These are phyloP conservation scores for Fusarium hostae DNA, from an alignment of 2,329 filamentous ascomycete species.

Conservation along the genomic window DNA sequence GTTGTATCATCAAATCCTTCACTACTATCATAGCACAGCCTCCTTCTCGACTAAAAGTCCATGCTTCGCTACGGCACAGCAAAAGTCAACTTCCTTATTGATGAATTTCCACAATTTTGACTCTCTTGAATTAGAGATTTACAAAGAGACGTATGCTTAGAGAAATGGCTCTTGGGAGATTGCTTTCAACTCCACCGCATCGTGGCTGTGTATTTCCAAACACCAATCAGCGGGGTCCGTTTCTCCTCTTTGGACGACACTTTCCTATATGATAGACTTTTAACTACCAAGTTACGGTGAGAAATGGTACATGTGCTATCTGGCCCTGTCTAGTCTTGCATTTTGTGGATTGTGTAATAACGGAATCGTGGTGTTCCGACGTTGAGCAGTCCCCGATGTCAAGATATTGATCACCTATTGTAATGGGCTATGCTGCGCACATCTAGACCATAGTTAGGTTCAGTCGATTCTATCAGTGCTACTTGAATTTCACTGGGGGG, in stretches of 20 bases:
- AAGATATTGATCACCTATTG: neutral
- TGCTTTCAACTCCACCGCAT: constrained; percentile 21
- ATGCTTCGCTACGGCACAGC: constrained; percentile 23
- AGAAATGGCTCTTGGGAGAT: neutral
- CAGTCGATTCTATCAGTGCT: neutral
- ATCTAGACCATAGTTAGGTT: neutral
- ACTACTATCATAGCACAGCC: constrained; percentile 12
- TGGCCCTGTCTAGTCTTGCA: neutral
- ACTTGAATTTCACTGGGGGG: neutral
- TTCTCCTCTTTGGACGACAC: neutral
- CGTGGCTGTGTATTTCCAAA: constrained; percentile 31
- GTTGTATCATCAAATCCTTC: neutral
- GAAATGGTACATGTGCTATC: neutral
- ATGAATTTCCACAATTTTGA: neutral
- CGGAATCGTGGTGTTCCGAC: neutral
- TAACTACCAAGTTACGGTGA: neutral
- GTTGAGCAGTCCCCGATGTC: neutral
- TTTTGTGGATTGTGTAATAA: neutral
- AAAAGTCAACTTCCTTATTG: constrained; percentile 13
- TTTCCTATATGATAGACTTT: neutral
- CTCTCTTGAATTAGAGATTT: neutral
- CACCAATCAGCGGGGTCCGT: constrained; percentile 8
- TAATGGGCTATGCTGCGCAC: neutral
- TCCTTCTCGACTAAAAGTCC: constrained; percentile 11
- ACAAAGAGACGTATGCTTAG: neutral